A percentile compares a stretch with the other conserved stretches of the same genome.
These are phyloP conservation scores for Scutellaria minor DNA, from an alignment of 257 asterid species.

Conservation along the genomic window DNA sequence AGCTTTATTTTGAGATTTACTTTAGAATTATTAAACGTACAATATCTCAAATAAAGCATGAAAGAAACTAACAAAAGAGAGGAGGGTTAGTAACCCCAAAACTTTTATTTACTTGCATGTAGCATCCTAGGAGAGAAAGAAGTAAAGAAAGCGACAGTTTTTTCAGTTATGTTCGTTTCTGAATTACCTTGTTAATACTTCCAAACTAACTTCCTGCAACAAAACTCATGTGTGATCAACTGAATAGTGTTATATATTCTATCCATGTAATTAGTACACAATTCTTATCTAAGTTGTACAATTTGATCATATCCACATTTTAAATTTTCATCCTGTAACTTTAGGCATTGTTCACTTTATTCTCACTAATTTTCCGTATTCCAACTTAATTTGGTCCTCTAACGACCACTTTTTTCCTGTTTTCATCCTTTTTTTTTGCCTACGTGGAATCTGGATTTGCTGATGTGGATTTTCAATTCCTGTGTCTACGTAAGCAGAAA, in stretches of 20 bases:
- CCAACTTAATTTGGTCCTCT: no score
- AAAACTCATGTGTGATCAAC: neutral
- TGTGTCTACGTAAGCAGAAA: no score
- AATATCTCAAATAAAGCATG: neutral
- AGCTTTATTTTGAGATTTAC: constrained; percentile 38
- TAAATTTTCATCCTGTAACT: no score
- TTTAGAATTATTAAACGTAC: constrained; percentile 38
- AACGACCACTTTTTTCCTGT: no score
- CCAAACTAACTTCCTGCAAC: constrained; percentile 1
- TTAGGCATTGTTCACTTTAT: no score
- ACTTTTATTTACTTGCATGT: constrained; percentile 31
- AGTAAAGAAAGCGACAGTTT: constrained; percentile 37
- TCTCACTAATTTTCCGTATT: no score
- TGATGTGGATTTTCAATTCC: no score
- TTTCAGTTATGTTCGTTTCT: constrained; percentile 38
- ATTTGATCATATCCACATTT: neutral
- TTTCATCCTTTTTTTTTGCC: no score
- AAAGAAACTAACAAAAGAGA: constrained; percentile 18
- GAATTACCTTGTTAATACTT: neutral
- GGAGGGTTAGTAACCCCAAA: constrained; percentile 31
- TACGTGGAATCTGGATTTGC: no score
- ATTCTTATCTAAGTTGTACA: neutral
- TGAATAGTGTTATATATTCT: no score
- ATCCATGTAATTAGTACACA: no score
- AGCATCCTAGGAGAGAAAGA: constrained; percentile 57